Evolutionary conservation across 2,329 filamentous ascomycete genomes (phyloP), one percentile per base, ranked within the genome.

Genomic region (Scytalidium sp.): DNA sequence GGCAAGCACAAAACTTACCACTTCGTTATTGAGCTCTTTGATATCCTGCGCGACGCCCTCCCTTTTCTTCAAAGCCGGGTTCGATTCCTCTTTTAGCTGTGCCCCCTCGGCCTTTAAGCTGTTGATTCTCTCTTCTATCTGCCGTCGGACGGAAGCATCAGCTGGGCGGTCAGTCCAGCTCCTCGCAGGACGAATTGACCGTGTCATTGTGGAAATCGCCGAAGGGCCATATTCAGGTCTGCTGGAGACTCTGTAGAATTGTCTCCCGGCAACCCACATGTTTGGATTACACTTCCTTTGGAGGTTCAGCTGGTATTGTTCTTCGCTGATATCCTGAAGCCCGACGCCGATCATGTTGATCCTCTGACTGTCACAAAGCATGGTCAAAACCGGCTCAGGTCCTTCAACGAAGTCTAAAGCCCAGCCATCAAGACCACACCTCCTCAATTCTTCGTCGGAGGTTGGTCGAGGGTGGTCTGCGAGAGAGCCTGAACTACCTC

Each of bases 91-190:
- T 50, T 60, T 59, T 11, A 68, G 45, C n/a, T 22, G 51, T 3
- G 56, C 56, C 19, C 65, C 58, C 23, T 69, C 58, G 9, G 51
- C 47, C 0, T 52, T 41, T 42, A 62, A 52, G 15, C 50, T 51
- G 15, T 60, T 50, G 23, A 86, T 67, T 6, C 74, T 76, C 15
- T 73, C 73, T 51, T 82, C 74, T 15, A 94, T 65, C 46, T 83
- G 77, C 13, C 71, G 67, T 64, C 87, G 90, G 51, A 80, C 84
- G 19, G 80, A 72, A 3, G 71, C 70, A 62, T 96, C 89, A 6
- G 91, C 78, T 3, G 88, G 85, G 53, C 89, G 84, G 42, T 90
- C 83, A 1, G 85, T 91, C 84, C 94, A 97, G 61, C 80, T 81
- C 29, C 65, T 72, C 3, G 90, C 90, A 2, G 68, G 69, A 15